Evolutionary conservation across 176 grass and related monocot species (phyloP).

Genomic region (Typha latifolia): DNA sequence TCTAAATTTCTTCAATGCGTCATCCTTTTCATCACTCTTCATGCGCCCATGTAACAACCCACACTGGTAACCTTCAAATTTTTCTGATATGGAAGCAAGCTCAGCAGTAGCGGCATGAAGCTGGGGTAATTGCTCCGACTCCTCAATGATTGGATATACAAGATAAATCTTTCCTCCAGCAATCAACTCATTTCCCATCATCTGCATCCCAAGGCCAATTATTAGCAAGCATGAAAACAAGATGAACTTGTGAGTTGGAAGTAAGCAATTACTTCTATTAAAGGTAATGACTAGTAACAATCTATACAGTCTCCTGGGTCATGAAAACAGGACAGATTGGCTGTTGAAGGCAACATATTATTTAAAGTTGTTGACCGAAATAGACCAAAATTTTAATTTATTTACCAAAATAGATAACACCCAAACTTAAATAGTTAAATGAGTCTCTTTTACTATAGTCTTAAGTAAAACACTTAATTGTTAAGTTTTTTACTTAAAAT

Average conservation of each 20-base stretch:
- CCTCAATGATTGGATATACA: conserved; percentile 82
- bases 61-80: conserved; percentile 63
- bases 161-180: conserved; percentile 79
- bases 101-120: conserved; percentile 65
- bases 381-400: too few relatives aligned
- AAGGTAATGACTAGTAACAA: neutral
- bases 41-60: conserved; percentile 84
- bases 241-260: neutral
- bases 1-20: conserved; percentile 68
- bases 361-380: too few relatives aligned
- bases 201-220: conserved; percentile 30
- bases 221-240: neutral
- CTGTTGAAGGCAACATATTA: too few relatives aligned
- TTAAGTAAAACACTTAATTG: too few relatives aligned
- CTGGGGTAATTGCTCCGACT: conserved; percentile 79
- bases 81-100: conserved; percentile 49
- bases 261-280: neutral
- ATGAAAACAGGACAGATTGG: too few relatives aligned
- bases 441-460: too few relatives aligned
- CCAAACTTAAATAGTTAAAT: too few relatives aligned
- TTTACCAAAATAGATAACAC: too few relatives aligned
- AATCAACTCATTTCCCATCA: conserved; percentile 73
- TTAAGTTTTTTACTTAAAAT: too few relatives aligned
- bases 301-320: too few relatives aligned
- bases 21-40: conserved; percentile 57